phyloP scores from a whole-genome alignment of 495 filamentous ascomycete genomes.

The Sordaria brevicollis region DNA sequence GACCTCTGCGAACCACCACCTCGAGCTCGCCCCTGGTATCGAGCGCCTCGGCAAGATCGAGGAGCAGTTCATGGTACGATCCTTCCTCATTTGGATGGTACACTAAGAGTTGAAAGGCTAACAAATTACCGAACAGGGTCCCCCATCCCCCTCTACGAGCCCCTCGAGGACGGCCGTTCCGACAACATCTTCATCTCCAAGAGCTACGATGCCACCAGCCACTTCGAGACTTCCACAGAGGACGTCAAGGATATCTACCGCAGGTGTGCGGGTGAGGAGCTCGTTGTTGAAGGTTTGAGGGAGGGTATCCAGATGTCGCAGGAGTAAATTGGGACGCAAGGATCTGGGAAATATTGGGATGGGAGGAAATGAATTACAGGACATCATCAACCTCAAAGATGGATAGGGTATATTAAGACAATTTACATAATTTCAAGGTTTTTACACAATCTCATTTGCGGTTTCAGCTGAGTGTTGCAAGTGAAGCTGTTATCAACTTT shows the following conservation, averaged over 20 bases:
- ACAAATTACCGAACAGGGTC: slow-evolving; percentile 35
- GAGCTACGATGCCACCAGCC: slow-evolving; percentile 94
- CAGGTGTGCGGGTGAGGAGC: slow-evolving; percentile 76
- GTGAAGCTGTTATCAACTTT: no score
- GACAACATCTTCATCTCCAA: slow-evolving; percentile 96
- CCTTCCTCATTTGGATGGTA: background rate
- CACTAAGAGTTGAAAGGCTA: background rate
- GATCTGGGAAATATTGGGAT: background rate
- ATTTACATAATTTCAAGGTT: no score
- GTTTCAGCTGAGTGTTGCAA: no score
- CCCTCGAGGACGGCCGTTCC: slow-evolving; percentile 70
- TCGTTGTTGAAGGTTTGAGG: slow-evolving; percentile 54
- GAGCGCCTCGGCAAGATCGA: slow-evolving; percentile 89
- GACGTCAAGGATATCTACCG: slow-evolving; percentile 92
- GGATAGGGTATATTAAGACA: no score
- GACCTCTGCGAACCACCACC: slow-evolving; percentile 79
- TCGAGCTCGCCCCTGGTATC: slow-evolving; percentile 88
- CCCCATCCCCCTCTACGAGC: slow-evolving; percentile 92
- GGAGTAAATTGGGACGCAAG: slow-evolving; percentile 22
- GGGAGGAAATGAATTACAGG: background rate
- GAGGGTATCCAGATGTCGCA: slow-evolving; percentile 46
- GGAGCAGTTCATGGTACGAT: slow-evolving; percentile 84
- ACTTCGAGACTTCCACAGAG: slow-evolving; percentile 88
- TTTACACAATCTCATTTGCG: no score
- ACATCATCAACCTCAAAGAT: background rate